Conservation (phyloP, 257 asterid species). For the Jacaranda mimosifolia region DNA sequence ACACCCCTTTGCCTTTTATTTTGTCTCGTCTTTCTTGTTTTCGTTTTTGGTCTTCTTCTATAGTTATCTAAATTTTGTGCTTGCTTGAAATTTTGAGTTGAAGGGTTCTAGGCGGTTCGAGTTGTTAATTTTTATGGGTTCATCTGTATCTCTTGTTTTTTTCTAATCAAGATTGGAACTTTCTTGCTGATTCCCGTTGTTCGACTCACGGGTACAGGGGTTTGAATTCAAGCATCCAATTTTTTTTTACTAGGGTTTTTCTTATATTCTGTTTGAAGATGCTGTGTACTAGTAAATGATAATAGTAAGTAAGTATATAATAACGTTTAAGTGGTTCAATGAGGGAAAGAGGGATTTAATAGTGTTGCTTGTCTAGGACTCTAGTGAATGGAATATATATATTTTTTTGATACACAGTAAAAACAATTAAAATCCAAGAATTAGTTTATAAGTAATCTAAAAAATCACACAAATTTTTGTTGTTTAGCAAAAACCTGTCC, state of each 20-base stretch:
- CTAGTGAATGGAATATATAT: neutral
- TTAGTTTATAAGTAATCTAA: too few species aligned
- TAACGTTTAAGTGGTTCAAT: neutral
- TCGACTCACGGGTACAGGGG: neutral
- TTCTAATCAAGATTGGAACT: neutral
- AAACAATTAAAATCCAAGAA: too few species aligned
- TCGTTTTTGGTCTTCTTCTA: too few species aligned
- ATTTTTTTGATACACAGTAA: neutral
- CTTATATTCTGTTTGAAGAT: neutral
- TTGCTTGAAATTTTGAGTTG: slow-evolving; percentile 18
- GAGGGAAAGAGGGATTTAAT: neutral
- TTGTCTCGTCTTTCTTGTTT: neutral
- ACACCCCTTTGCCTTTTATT: neutral
- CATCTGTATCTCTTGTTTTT: neutral
- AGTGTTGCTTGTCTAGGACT: neutral
- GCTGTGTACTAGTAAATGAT: neutral
- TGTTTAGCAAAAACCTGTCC: too few species aligned
- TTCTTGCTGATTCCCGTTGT: neutral
- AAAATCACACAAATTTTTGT: too few species aligned
- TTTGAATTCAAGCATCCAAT: neutral
- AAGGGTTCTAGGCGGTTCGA: neutral
- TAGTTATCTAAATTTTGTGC: slow-evolving; percentile 5
- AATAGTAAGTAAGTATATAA: neutral
- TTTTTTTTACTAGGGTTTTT: neutral
- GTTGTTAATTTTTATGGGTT: slow-evolving; percentile 4